phyloP scores from a whole-genome alignment of 2,329 filamentous ascomycete genomes.

The Polytolypa hystricis region DNA sequence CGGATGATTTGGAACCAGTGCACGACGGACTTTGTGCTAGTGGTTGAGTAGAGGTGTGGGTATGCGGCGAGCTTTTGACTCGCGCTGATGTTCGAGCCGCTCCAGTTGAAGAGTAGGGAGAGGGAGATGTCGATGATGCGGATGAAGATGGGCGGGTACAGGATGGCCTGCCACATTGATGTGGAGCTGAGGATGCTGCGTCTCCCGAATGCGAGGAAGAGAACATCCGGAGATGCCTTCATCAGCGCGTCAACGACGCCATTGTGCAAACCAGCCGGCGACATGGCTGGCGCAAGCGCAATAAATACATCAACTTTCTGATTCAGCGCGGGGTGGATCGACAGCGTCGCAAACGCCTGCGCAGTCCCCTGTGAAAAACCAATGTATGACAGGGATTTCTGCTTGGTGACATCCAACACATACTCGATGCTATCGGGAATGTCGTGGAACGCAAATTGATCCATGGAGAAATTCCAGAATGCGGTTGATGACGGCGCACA shows the following conservation, averaged over 20 bases:
- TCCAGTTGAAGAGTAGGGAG: conserved; percentile 81
- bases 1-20: conserved; percentile 99
- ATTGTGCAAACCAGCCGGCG: conserved; percentile 79
- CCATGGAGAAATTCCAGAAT: conserved; percentile 98
- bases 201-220: conserved; percentile 87
- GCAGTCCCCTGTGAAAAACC: conserved; percentile 96
- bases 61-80: conserved; percentile 93
- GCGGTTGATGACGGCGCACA: conserved; percentile 59
- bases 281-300: conserved; percentile 91
- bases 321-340: conserved; percentile 85
- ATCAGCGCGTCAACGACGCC: conserved; percentile 85
- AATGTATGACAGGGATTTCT: conserved; percentile 82
- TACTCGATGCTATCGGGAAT: conserved; percentile 93
- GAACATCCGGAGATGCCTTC: conserved; percentile 82
- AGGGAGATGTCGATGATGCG: conserved; percentile 74
- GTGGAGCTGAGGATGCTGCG: conserved; percentile 84
- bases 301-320: conserved; percentile 93
- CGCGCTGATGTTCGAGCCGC: conserved; percentile 66
- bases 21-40: conserved; percentile 90
- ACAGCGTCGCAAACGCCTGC: conserved; percentile 86
- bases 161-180: conserved; percentile 92
- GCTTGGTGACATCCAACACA: conserved; percentile 70
- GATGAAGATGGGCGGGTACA: conserved; percentile 90
- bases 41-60: conserved; percentile 91
- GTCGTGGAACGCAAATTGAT: conserved; percentile 95